Base-by-base conservation (phyloP, 169 alveolate genomes). In the Hepatocystis sp. region DNA sequence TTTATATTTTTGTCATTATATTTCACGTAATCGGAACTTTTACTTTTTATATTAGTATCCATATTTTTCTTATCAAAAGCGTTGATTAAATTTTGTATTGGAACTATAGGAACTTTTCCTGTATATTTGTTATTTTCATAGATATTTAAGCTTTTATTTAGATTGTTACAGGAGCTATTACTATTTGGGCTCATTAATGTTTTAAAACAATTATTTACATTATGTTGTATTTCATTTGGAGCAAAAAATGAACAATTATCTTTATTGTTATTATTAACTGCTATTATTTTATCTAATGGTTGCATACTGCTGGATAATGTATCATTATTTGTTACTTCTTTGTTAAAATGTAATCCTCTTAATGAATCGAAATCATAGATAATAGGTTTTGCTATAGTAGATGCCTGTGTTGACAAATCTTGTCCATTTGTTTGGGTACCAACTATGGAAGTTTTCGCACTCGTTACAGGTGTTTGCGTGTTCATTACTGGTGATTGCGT, bases 311-410 rank as follows among this genome's bases (percentile, higher is more conserved):
- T 52, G 47, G 60, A 52, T 15, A 19, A 0, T 28, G 51, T 67
- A 27, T 52, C 30, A 52, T 4, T 30, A 4, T 15, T 23, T 34
- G 5, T 52, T n/a, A 52, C 15, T 2, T 52, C 58, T 52, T 21
- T 19, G 53, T 56, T 67, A 52, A 67, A 36, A 67, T 51, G 10
- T 44, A 30, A 49, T 19, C 21, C n/a, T 25, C n/a, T 1, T 25
- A 27, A 30, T 8, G 42, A 39, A 4, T 39, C 21, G 15, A 30
- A 53, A 5, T 67, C 85, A 21, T 34, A 27, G 34, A 67, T 27
- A 34, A 46, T 67, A 0, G 85, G 66, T 13, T 52, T 67, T 67
- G 51, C 67, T 23, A 67, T 36, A 32, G 53, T 3, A n/a, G 85
- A 67, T 13, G 40, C 40, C 25, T 52, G 67, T n/a, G n/a, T n/a